A percentile compares a stretch with the other conserved stretches of the same genome.
phyloP scores from a whole-genome alignment of 148 eudicot genomes.

The Vaccinium myrtillus region DNA sequence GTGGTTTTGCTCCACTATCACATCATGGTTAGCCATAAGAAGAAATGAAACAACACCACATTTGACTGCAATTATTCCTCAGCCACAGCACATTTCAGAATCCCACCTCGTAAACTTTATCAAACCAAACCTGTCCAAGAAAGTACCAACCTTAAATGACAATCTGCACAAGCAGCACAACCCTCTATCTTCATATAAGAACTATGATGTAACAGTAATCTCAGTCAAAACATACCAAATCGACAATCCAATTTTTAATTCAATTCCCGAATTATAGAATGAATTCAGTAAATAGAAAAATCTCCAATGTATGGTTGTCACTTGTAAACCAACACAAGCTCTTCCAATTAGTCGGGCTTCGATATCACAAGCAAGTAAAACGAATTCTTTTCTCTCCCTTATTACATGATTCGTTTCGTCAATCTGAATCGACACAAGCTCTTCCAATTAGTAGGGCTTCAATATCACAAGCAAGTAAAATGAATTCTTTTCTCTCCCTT shows the following conservation, averaged over 20 bases:
- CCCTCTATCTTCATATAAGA: background rate
- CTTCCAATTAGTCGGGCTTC: conserved; percentile 5
- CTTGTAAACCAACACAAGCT: background rate
- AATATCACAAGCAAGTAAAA: background rate
- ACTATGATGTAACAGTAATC: background rate
- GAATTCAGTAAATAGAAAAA: background rate
- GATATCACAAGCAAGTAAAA: background rate
- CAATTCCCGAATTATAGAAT: background rate
- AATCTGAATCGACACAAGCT: background rate
- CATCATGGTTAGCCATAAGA: conserved; percentile 43
- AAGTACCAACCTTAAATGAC: background rate
- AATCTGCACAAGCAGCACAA: background rate
- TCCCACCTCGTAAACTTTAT: background rate
- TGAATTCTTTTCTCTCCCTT: background rate
- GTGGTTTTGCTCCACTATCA: conserved; percentile 41
- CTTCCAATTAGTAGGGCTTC: conserved; percentile 4
- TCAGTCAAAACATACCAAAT: background rate
- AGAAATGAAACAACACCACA: background rate
- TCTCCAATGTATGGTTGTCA: background rate
- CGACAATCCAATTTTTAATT: background rate
- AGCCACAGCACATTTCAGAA: background rate
- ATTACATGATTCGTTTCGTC: background rate
- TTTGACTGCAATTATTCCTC: background rate
- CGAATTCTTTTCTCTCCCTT: background rate
- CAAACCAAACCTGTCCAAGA: conserved; percentile 4